Evolutionary conservation across 257 asterid species (phyloP).

Genomic region (Osmanthus fragrans): DNA sequence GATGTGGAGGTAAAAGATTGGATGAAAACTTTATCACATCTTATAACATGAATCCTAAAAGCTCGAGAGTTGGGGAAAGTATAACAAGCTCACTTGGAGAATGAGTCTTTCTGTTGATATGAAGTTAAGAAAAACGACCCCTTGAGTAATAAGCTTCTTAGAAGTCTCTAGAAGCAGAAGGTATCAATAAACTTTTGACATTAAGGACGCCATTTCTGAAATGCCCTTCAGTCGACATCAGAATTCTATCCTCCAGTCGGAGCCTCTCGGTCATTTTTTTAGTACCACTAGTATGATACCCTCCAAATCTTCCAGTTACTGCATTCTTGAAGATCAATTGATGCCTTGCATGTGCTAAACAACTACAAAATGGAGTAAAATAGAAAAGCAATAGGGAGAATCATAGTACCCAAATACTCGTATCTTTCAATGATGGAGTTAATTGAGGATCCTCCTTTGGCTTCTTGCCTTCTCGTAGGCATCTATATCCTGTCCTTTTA

Average conservation of each 20-base stretch:
- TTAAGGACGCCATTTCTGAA: slow-evolving; percentile 85
- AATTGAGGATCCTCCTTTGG: slow-evolving; percentile 35
- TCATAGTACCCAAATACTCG: slow-evolving; percentile 51
- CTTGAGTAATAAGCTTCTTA: not conserved
- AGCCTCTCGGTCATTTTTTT: slow-evolving; percentile 46
- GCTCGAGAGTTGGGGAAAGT: no score
- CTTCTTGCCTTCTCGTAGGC: slow-evolving; percentile 29
- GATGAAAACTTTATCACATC: no score
- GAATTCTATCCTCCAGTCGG: slow-evolving; percentile 63
- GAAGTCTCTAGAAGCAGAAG: slow-evolving; percentile 38
- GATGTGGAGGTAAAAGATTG: no score
- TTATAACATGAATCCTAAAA: no score
- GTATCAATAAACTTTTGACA: slow-evolving; percentile 52
- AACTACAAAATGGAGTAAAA: not conserved
- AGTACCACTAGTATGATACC: slow-evolving; percentile 35
- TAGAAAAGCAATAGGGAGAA: not conserved
- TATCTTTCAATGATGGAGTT: slow-evolving; percentile 56
- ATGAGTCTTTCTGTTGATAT: not conserved
- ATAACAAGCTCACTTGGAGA: no score
- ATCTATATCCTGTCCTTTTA: slow-evolving; percentile 18
- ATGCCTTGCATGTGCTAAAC: not conserved
- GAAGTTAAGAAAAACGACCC: not conserved
- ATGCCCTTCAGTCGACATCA: slow-evolving; percentile 65
- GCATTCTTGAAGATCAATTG: slow-evolving; percentile 41
- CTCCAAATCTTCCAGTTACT: slow-evolving; percentile 63